Evolutionary conservation across 768 basidiomycete genomes (phyloP), one percentile per base, ranked within the genome.

Genomic region (Suillus ampliporus): DNA sequence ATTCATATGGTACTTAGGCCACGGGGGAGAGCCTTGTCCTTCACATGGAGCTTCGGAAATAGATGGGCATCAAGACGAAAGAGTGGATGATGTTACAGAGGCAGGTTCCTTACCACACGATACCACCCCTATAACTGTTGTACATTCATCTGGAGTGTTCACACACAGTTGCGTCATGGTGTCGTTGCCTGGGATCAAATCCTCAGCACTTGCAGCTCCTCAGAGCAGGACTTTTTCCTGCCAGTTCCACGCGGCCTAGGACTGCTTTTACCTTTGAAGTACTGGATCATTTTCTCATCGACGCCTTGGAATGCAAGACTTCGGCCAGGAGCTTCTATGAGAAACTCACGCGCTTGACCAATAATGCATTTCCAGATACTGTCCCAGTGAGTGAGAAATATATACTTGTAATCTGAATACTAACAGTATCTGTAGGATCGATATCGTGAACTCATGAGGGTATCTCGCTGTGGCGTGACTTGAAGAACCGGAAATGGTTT

Each of bases 11-110:
- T 65, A 67, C 43, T 31, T 68, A 0, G 71, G 73, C 0, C 74
- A 75, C 40, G 43, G 63, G 7, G 70, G 71, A 1, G 4, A 46
- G 3, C 58, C 59, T 0, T 72, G 70, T 43, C 72, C 69, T 31
- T 14, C 0, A 1, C 14, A 47, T 14, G 23, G 46, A 26, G 46
- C 6, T 47, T 23, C 21, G 4, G 10, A 21, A 21, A 11, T 44
- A 0, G 11, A 23, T 46, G 43, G 43, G 43, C 4, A 11, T 21
- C n/a, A 21, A 21, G n/a, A 44, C 3, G 43, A 44, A 11, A 44
- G 43, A 44, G 11, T 44, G 43, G 21, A 11, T n/a, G n/a, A n/a
- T n/a, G n/a, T n/a, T n/a, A n/a, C n/a, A n/a, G n/a, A n/a, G n/a
- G n/a, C n/a, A n/a, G 43, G 11, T n/a, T 13, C 21, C n/a, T 46